A percentile compares a stretch with the other conserved stretches of the same genome.
phyloP scores from a whole-genome alignment of 352 stramenopile species.

The Pilasporangium apinafurcum region DNA sequence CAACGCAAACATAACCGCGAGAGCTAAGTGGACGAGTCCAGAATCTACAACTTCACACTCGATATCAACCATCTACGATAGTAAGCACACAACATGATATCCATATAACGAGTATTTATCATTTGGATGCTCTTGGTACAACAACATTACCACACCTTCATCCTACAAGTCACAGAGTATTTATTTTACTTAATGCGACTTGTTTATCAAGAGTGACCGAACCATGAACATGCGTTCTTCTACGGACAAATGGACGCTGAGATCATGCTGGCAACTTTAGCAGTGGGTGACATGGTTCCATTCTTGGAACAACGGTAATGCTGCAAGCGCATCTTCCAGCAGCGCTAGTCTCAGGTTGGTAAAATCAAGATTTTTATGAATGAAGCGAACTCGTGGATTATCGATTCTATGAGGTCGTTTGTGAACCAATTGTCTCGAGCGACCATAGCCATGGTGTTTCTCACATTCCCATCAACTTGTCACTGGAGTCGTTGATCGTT shows the following conservation, averaged over 20 bases:
- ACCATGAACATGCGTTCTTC: slow-evolving; percentile 14
- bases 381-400: not conserved
- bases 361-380: slow-evolving; percentile 13
- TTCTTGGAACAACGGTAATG: slow-evolving; percentile 39
- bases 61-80: slow-evolving; percentile 7
- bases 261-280: slow-evolving; percentile 10
- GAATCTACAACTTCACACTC: slow-evolving; percentile 7
- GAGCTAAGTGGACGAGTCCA: not conserved
- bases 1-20: too few species aligned
- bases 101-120: not conserved
- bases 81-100: slow-evolving; percentile 3
- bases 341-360: slow-evolving; percentile 9
- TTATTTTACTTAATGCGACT: slow-evolving; percentile 29
- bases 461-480: slow-evolving; percentile 1
- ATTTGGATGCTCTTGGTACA: not conserved
- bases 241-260: slow-evolving; percentile 10
- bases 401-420: slow-evolving; percentile 5
- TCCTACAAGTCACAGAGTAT: slow-evolving; percentile 5
- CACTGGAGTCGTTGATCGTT: not conserved
- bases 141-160: not conserved
- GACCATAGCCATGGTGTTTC: slow-evolving; percentile 8
- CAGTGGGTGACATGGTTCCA: slow-evolving; percentile 5
- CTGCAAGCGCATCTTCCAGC: slow-evolving; percentile 34
- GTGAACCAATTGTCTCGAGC: slow-evolving; percentile 3
- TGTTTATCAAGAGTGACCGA: slow-evolving; percentile 7